Evolutionary conservation across 495 filamentous ascomycete species (phyloP).

Genomic region (Penicillium simplicissimum): DNA sequence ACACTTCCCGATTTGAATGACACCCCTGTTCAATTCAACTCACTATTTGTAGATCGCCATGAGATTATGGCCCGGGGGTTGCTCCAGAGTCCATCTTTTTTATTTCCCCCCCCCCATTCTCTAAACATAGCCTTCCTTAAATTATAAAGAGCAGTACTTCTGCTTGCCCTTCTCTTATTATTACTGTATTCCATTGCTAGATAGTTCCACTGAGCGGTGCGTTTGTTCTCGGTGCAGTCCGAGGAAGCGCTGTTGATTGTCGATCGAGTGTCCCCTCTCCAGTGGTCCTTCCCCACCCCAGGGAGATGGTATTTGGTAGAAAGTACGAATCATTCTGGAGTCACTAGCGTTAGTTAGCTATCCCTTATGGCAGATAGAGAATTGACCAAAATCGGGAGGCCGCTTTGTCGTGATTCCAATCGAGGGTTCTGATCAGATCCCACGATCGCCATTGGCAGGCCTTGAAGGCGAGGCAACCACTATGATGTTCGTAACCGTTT

Average conservation of each 20-base stretch:
- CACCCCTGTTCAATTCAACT: not conserved
- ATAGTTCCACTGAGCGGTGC: slow-evolving; percentile 11
- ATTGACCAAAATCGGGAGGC: not conserved
- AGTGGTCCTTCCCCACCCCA: not conserved
- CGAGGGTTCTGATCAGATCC: not conserved
- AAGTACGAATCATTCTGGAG: not conserved
- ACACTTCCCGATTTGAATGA: slow-evolving; percentile 1
- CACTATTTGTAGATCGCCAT: slow-evolving; percentile 4
- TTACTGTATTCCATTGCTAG: not conserved
- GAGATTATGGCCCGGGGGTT: not conserved
- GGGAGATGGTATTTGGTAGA: not conserved
- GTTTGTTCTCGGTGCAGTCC: slow-evolving; percentile 9
- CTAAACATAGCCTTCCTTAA: not conserved
- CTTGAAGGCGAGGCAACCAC: not conserved
- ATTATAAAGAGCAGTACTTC: not conserved
- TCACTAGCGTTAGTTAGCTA: not conserved
- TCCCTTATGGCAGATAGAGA: not conserved
- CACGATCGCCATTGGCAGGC: not conserved
- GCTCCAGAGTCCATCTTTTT: not conserved
- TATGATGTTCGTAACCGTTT: slow-evolving; percentile 1
- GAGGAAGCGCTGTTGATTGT: slow-evolving; percentile 27
- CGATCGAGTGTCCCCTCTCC: slow-evolving; percentile 18
- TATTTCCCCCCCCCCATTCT: not conserved
- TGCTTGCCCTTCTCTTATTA: not conserved
- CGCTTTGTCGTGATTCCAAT: not conserved